A percentile compares a stretch with the other conserved stretches of the same genome.
phyloP scores from a whole-genome alignment of 2,329 filamentous ascomycete genomes.

The Trichothecium roseum region DNA sequence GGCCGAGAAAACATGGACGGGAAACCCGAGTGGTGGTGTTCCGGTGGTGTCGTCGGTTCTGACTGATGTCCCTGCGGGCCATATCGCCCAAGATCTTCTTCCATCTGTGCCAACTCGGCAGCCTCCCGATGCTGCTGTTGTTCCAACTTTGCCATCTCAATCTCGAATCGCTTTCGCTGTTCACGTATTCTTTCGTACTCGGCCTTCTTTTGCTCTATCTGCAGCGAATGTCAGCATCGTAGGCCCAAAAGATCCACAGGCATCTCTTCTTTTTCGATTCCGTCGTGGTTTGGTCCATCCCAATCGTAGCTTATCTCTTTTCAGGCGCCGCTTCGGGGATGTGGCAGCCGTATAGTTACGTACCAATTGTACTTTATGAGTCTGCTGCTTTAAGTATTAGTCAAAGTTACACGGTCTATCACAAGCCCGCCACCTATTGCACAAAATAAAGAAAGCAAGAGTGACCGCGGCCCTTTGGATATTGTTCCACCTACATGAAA shows the following conservation, averaged over 20 bases:
- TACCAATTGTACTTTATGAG: slow-evolving; percentile 71
- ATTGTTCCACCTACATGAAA: slow-evolving; percentile 19
- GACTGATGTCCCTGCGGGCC: slow-evolving; percentile 61
- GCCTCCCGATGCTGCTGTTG: slow-evolving; percentile 75
- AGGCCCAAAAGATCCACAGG: too few relatives aligned
- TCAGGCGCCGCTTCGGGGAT: too few relatives aligned
- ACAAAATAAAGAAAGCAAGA: too few relatives aligned
- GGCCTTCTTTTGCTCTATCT: slow-evolving; percentile 90
- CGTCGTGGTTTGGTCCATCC: too few relatives aligned
- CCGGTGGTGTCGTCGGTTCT: slow-evolving; percentile 91
- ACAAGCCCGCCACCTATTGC: too few relatives aligned
- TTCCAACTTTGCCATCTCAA: slow-evolving; percentile 84
- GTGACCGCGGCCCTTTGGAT: background rate
- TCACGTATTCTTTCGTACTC: slow-evolving; percentile 88
- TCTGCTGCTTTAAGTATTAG: slow-evolving; percentile 28
- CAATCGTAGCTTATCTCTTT: too few relatives aligned
- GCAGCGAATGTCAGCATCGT: slow-evolving; percentile 4
- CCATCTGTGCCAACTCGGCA: slow-evolving; percentile 74
- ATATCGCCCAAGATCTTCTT: slow-evolving; percentile 59
- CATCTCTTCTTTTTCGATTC: too few relatives aligned
- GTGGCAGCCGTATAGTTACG: too few relatives aligned
- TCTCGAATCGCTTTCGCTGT: slow-evolving; percentile 80
- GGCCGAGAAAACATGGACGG: slow-evolving; percentile 72
- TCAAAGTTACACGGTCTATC: slow-evolving; percentile 8
- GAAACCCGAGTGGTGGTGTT: slow-evolving; percentile 69